Percentiles rank a stretch among this genome's conserved stretches.
Conservation (phyloP, 2,329 filamentous ascomycete species). For the Macroventuria anomochaeta region DNA sequence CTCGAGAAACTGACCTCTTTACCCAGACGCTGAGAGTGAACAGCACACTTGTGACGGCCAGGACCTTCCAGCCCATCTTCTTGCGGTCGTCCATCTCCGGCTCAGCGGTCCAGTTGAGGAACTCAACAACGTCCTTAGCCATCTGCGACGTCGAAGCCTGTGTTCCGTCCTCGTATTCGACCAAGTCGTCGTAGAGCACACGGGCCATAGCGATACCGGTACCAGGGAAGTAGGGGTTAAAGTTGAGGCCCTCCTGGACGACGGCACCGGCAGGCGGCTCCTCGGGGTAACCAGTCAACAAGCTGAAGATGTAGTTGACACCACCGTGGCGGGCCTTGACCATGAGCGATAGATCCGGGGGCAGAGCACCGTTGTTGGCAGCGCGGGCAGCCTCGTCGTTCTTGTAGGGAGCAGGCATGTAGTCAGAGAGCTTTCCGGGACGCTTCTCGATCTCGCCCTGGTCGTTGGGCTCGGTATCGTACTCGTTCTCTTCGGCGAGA, state of each 20-base stretch:
- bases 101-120: slow-evolving; percentile 98
- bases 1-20: slow-evolving; percentile 70
- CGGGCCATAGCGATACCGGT: slow-evolving; percentile 99
- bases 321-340: slow-evolving; percentile 97
- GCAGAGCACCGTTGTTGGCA: slow-evolving; percentile 97
- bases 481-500: slow-evolving; percentile 97
- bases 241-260: slow-evolving; percentile 91
- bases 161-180: slow-evolving; percentile 97
- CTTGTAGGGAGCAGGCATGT: slow-evolving; percentile 93
- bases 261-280: slow-evolving; percentile 89
- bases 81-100: slow-evolving; percentile 99
- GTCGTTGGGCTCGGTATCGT: slow-evolving; percentile 97
- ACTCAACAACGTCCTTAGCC: slow-evolving; percentile 99
- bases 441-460: slow-evolving; percentile 98
- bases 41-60: slow-evolving; percentile 78
- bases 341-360: slow-evolving; percentile 96
- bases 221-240: slow-evolving; percentile 99
- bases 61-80: slow-evolving; percentile 98
- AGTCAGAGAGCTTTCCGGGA: slow-evolving; percentile 97
- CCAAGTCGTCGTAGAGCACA: slow-evolving; percentile 95
- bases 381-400: slow-evolving; percentile 98
- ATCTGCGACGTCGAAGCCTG: slow-evolving; percentile 96
- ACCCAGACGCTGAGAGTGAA: slow-evolving; percentile 93
- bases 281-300: slow-evolving; percentile 96
- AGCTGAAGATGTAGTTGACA: slow-evolving; percentile 97